Evolutionary conservation across 371 early-diverging fungal genomes (phyloP), one percentile per base, ranked within the genome.

Genomic region (Mucor saturninus): DNA sequence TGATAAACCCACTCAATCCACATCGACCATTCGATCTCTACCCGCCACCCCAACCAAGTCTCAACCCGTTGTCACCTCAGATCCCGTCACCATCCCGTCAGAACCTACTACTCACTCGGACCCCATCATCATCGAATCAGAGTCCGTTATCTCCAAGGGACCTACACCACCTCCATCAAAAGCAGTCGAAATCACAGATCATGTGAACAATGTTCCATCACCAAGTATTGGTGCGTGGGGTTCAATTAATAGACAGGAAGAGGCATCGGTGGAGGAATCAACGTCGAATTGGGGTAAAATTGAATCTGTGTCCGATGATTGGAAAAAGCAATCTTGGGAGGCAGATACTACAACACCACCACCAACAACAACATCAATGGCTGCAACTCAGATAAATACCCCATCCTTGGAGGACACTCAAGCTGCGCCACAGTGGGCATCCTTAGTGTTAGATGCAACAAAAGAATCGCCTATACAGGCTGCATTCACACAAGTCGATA

Each of bases 161-260:
- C 35, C 35, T 35, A 7, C 3, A 35, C 35, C 35, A 35, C 35
- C 3, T n/a, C n/a, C 35, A 35, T 35, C 35, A 35, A 35, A 35
- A 7, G 7, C 3, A 35, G 35, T 35, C 35, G 35, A 35, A 5
- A 35, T 30, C 5, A 9, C 26, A 0, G 11, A 9, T 11, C 31
- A 11, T 30, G 50, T 30, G 30, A 14, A 50, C 4, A 30, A 28
- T 50, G 31, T 9, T 28, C 11, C 21, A 15, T 2, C 21, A 15
- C 4, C 37, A 3, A 15, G 5, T 37, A 38, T 59, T 7, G 28
- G 32, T 15, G 50, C 40, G 5, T 59, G 59, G 59, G 59, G 50
- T 6, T 59, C 59, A n/a, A 28, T 50, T 2, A 39, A 50, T 15
- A 49, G 51, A 29, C 14, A 2, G 13, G 10, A 59, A 30, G 50